phyloP scores from a whole-genome alignment of 2,329 filamentous ascomycete species.

The Dryadomyces quercivorus region DNA sequence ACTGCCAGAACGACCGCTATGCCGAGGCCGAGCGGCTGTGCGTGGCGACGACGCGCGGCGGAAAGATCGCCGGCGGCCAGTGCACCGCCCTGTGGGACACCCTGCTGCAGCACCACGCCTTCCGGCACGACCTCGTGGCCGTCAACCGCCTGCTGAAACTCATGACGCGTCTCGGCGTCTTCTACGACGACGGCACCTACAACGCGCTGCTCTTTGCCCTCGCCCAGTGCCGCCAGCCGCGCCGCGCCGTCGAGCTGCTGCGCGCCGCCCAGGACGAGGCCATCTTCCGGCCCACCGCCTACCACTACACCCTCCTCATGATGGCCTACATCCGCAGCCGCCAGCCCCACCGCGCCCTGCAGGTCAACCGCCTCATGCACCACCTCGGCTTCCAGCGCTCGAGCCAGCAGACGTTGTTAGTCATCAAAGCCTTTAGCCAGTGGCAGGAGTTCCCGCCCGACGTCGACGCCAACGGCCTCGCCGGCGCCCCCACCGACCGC shows the following conservation, averaged over 20 bases:
- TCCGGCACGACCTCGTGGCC: constrained; percentile 39
- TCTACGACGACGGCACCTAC: constrained; percentile 39
- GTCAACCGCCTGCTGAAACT: constrained; percentile 34
- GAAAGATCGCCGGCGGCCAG: constrained; percentile 18
- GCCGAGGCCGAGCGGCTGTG: constrained; percentile 47
- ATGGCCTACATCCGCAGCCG: constrained; percentile 33
- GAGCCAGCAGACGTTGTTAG: constrained; percentile 28
- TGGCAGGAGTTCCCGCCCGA: constrained; percentile 19
- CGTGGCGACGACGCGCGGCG: constrained; percentile 37
- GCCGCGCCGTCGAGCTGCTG: constrained; percentile 36
- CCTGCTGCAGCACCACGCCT: constrained; percentile 57
- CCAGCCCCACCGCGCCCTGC: constrained; percentile 28
- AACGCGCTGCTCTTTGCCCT: constrained; percentile 36
- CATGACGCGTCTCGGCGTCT: constrained; percentile 35
- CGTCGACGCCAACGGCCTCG: constrained; percentile 2
- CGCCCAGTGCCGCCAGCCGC: constrained; percentile 33
- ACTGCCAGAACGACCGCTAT: constrained; percentile 44
- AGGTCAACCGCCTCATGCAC: constrained; percentile 30
- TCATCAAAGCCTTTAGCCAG: constrained; percentile 28
- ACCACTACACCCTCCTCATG: constrained; percentile 43
- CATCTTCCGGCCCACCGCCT: constrained; percentile 30
- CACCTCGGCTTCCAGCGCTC: constrained; percentile 28
- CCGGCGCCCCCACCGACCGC: constrained; percentile 6
- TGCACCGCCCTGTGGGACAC: constrained; percentile 66
- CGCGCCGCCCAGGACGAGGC: constrained; percentile 28